A percentile compares a stretch with the other conserved stretches of the same genome.
phyloP scores from a whole-genome alignment of 257 asterid genomes.

The Leptodermis oblonga region DNA sequence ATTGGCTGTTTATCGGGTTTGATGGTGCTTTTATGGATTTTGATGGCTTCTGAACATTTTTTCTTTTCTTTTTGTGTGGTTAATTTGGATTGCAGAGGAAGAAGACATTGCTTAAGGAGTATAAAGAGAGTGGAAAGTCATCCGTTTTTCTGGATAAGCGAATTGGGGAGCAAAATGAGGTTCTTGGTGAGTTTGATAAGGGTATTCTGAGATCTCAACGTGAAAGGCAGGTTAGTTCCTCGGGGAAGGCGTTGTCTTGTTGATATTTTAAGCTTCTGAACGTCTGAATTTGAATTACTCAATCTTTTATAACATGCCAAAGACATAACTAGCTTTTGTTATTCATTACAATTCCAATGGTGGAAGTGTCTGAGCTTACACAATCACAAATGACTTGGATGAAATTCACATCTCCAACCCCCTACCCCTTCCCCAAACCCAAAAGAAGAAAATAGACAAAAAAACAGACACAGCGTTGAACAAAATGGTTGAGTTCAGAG shows the following conservation, averaged over 20 bases:
- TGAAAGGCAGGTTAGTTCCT: slow-evolving; percentile 54
- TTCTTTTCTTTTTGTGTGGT: slow-evolving; percentile 5
- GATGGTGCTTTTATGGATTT: background rate
- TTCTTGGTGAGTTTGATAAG: slow-evolving; percentile 82
- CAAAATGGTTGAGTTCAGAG: background rate
- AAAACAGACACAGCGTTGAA: background rate
- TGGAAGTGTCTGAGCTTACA: background rate
- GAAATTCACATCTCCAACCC: background rate
- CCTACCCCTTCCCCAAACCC: too few species aligned
- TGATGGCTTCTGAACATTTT: background rate
- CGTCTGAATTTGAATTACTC: background rate
- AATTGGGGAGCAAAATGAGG: slow-evolving; percentile 84
- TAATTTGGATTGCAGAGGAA: slow-evolving; percentile 52
- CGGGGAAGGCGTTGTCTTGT: background rate
- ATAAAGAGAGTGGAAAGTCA: slow-evolving; percentile 73
- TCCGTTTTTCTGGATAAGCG: slow-evolving; percentile 76
- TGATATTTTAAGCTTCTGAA: background rate
- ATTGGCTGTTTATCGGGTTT: background rate
- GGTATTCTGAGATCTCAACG: slow-evolving; percentile 89
- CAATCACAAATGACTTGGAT: background rate
- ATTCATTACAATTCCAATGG: background rate
- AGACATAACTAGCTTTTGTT: too few species aligned
- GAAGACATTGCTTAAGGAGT: slow-evolving; percentile 82
- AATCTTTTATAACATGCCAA: background rate
- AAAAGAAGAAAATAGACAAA: background rate